These are phyloP conservation scores for Cucumis melo DNA, from an alignment of 306 rosid species.

Conservation along the genomic window DNA sequence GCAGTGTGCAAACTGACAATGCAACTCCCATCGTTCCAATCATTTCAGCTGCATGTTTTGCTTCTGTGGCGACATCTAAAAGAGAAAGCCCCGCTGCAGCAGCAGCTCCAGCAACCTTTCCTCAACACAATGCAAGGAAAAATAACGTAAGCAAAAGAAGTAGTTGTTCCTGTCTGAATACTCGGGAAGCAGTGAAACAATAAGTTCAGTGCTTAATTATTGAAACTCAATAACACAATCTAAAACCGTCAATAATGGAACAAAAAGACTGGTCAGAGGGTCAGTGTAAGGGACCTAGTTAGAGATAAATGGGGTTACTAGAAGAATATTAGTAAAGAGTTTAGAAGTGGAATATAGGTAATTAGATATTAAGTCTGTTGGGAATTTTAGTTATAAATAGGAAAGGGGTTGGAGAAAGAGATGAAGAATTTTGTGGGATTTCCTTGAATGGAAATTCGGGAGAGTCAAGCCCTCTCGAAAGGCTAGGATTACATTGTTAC, in stretches of 20 bases:
- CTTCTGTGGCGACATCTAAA: slow-evolving; percentile 67
- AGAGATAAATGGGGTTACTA: too few relatives aligned
- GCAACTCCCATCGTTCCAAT: slow-evolving; percentile 98
- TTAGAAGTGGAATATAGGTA: too few relatives aligned
- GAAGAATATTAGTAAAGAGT: too few relatives aligned
- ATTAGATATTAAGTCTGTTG: too few relatives aligned
- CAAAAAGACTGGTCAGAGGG: neutral
- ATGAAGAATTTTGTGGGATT: too few relatives aligned
- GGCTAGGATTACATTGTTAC: too few relatives aligned
- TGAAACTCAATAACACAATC: neutral
- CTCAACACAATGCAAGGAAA: slow-evolving; percentile 13
- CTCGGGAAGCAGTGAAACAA: neutral
- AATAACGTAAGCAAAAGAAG: neutral
- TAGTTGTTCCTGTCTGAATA: neutral
- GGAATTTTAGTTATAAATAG: too few relatives aligned
- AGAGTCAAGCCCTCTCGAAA: too few relatives aligned
- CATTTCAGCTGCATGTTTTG: slow-evolving; percentile 72
- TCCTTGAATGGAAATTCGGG: too few relatives aligned
- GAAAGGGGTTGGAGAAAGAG: too few relatives aligned
- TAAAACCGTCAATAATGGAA: neutral
- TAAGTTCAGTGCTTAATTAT: neutral
- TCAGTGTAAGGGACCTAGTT: neutral
- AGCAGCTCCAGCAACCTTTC: slow-evolving; percentile 93
- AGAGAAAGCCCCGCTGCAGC: slow-evolving; percentile 83
- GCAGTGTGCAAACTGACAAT: slow-evolving; percentile 68